A percentile compares a stretch with the other conserved stretches of the same genome.
Conservation (phyloP, 2,329 filamentous ascomycete genomes). For the Aspergillus sp. region DNA sequence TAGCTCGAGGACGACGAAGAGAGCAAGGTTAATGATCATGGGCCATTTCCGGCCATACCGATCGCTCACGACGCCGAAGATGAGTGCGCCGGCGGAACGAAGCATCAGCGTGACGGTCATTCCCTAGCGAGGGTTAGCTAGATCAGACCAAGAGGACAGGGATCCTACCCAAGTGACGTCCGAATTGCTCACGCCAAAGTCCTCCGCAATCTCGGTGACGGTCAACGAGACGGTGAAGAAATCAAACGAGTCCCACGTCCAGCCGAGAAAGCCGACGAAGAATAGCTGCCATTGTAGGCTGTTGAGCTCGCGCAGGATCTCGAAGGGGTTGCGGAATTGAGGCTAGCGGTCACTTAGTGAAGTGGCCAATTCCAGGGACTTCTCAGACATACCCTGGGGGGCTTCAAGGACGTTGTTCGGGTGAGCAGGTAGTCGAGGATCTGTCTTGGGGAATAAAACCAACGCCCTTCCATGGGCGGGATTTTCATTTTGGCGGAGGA, state of each 20-base stretch:
- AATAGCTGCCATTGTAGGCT: background rate
- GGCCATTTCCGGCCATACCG: slow-evolving; percentile 77
- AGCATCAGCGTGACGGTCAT: slow-evolving; percentile 66
- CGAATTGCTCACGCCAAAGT: background rate
- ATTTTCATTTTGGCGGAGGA: too few species aligned
- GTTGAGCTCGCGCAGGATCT: background rate
- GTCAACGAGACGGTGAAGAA: background rate
- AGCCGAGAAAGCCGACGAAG: background rate
- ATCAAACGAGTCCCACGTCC: background rate
- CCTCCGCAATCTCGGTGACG: background rate
- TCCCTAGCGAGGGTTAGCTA: background rate
- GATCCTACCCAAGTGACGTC: background rate
- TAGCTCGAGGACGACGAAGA: slow-evolving; percentile 69
- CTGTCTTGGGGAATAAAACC: background rate
- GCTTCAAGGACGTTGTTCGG: background rate
- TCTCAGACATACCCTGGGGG: background rate
- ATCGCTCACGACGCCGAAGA: slow-evolving; percentile 76
- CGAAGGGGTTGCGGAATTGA: background rate
- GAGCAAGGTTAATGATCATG: slow-evolving; percentile 76
- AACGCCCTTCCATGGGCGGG: background rate
- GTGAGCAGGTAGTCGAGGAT: background rate
- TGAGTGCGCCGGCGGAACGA: slow-evolving; percentile 70
- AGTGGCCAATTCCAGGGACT: background rate
- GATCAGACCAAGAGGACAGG: too few species aligned
- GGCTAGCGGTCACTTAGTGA: background rate